Conservation (phyloP, 805 yeast genomes). For the Debaryomyces hansenii region DNA sequence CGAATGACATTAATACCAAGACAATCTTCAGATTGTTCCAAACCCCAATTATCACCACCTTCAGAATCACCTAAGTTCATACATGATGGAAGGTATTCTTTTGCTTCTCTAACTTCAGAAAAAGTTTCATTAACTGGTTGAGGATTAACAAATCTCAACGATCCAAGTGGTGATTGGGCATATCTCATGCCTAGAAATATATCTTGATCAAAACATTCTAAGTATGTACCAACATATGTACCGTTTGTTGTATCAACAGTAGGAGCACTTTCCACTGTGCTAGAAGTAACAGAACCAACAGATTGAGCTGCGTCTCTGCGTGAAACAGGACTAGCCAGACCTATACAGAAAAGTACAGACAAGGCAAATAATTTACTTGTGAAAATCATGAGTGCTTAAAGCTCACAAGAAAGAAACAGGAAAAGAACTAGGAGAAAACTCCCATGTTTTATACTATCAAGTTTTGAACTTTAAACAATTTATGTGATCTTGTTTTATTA, state of each 20-base stretch:
- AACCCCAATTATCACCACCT: conserved; percentile 7
- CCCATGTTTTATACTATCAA: too few relatives aligned
- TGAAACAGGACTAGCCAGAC: neutral
- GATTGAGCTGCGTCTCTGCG: neutral
- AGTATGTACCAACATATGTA: neutral
- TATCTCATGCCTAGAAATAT: conserved; percentile 20
- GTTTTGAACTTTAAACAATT: too few relatives aligned
- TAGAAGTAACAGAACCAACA: neutral
- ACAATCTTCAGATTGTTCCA: conserved; percentile 26
- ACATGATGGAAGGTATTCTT: conserved; percentile 21
- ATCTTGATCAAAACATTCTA: conserved; percentile 1
- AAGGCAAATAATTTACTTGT: neutral
- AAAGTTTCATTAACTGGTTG: conserved; percentile 12
- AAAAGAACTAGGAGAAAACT: too few relatives aligned
- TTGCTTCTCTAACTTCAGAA: conserved; percentile 12
- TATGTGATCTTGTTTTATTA: too few relatives aligned
- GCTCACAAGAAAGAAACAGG: too few relatives aligned
- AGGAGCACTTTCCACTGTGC: neutral
- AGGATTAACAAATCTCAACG: conserved; percentile 21
- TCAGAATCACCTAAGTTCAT: conserved; percentile 1
- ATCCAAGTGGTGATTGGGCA: conserved; percentile 25
- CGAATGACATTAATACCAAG: conserved; percentile 23
- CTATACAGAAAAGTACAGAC: neutral
- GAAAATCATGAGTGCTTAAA: too few relatives aligned
- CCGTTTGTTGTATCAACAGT: neutral